These are phyloP conservation scores for Colletotrichum melonis DNA, from an alignment of 2,329 filamentous ascomycete species.

Conservation along the genomic window DNA sequence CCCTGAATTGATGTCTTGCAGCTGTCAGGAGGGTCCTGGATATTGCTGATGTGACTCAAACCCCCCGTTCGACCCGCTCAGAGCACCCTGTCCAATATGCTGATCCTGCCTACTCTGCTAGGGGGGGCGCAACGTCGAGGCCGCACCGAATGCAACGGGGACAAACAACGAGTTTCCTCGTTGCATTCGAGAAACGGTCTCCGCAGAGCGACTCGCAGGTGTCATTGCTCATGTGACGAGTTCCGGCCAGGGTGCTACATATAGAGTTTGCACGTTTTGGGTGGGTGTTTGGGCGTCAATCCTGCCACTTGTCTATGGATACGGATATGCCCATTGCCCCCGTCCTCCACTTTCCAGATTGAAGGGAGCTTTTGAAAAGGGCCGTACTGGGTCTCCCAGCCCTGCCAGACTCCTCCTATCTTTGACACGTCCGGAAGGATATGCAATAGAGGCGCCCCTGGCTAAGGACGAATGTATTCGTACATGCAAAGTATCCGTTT, in stretches of 20 bases:
- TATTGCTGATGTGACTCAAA: constrained; percentile 16
- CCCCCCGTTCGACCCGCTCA: constrained; percentile 18
- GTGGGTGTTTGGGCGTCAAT: constrained; percentile 8
- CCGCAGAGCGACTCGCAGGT: constrained; percentile 21
- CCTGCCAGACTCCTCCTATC: background rate
- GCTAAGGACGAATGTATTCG: background rate
- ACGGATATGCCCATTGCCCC: background rate
- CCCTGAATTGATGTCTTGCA: constrained; percentile 31
- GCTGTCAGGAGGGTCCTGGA: constrained; percentile 28
- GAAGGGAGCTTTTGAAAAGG: background rate
- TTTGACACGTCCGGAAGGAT: too few relatives aligned
- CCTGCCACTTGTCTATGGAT: background rate
- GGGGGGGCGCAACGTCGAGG: background rate
- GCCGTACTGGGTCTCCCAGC: background rate
- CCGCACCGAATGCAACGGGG: constrained; percentile 15
- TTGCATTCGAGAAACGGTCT: background rate
- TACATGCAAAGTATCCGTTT: background rate
- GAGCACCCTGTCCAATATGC: constrained; percentile 17
- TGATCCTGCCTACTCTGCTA: constrained; percentile 15
- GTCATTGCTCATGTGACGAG: constrained; percentile 31
- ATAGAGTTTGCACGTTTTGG: background rate
- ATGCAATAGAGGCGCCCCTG: too few relatives aligned
- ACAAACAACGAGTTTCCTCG: background rate
- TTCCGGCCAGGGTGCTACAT: background rate
- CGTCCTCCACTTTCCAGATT: background rate